Evolutionary conservation across 768 basidiomycete genomes (phyloP), one percentile per base, ranked within the genome.

Genomic region (Russula abietina): DNA sequence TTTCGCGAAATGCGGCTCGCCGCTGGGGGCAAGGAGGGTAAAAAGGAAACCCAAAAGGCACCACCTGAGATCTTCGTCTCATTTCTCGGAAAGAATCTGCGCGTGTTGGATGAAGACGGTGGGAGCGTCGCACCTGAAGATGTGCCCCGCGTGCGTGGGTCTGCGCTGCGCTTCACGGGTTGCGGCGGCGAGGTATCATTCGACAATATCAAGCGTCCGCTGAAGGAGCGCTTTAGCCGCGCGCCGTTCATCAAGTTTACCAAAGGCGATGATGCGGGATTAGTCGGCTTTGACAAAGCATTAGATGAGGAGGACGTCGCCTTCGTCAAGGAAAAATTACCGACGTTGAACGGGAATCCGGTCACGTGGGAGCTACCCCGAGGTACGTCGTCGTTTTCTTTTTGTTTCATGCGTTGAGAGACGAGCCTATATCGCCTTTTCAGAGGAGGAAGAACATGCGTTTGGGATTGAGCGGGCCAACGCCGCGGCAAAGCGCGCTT

Each of bases 381-480:
- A 36, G 88, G 88, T 86, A 49, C 54, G 81, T 72, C 41, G 32
- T 32, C 32, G 4, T 8, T 24, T 33, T 16, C 30, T 32, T 45
- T 16, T 32, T 22, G 28, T 2, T 24, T n/a, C 48, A 9, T n/a
- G n/a, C 53, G 1, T 32, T 14, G 24, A 24, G 24, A n/a, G 30
- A 54, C 28, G 17, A 60, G 49, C 57, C 53, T 45, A 59, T 38
- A 60, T 41, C 14, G 22, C 19, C 26, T 3, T 19, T 32, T 39
- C 69, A 89, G 89, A 89, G 79, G 83, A 84, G 28, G 83, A 83
- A 53, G 89, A 91, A 68, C 86, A 84, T 69, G 74, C 75, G 1
- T 89, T 90, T 75, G 86, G 88, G 69, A 76, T 89, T 32, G 85
- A 89, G 70, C 86, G 89, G 12, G 89, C 88, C 2, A 81, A 86